These are phyloP conservation scores for Clavaria fumosa DNA, from an alignment of 768 basidiomycete genomes.

Conservation along the genomic window DNA sequence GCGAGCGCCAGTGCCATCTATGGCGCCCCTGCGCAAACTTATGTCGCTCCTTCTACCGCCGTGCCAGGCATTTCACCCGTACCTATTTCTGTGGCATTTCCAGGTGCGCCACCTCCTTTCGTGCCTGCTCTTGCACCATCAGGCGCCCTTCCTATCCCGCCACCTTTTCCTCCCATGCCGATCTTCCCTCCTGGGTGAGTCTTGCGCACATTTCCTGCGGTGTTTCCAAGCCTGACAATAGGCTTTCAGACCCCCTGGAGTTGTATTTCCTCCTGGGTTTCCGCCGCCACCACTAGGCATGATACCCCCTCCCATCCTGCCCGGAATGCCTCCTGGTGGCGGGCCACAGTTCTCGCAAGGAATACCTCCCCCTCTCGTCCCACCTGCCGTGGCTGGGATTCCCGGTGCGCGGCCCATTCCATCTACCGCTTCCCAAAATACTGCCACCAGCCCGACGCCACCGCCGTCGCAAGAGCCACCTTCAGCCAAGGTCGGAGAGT, in stretches of 20 bases:
- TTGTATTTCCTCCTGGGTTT: conserved; percentile 35
- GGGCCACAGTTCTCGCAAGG: not conserved
- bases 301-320: conserved; percentile 7
- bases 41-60: conserved; percentile 33
- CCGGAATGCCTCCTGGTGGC: not conserved
- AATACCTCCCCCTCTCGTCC: too few relatives aligned
- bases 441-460: not conserved
- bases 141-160: conserved; percentile 23
- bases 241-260: conserved; percentile 40
- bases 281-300: conserved; percentile 25
- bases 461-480: not conserved
- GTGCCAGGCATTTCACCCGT: conserved; percentile 21
- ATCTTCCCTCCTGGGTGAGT: conserved; percentile 40
- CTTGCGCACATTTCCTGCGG: conserved; percentile 7
- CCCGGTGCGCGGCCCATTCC: too few relatives aligned
- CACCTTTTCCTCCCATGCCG: conserved; percentile 29
- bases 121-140: conserved; percentile 28
- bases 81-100: conserved; percentile 14
- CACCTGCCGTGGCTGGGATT: too few relatives aligned
- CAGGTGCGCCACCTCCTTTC: conserved; percentile 21
- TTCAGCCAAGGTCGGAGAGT: conserved; percentile 2
- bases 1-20: conserved; percentile 45
- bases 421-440: conserved; percentile 7
- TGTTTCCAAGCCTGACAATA: conserved; percentile 11
- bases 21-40: conserved; percentile 60